Percentiles rank a stretch among this genome's conserved stretches.
phyloP scores from a whole-genome alignment of 1,139 yeast genomes.

The Kodamaea alishanica region DNA sequence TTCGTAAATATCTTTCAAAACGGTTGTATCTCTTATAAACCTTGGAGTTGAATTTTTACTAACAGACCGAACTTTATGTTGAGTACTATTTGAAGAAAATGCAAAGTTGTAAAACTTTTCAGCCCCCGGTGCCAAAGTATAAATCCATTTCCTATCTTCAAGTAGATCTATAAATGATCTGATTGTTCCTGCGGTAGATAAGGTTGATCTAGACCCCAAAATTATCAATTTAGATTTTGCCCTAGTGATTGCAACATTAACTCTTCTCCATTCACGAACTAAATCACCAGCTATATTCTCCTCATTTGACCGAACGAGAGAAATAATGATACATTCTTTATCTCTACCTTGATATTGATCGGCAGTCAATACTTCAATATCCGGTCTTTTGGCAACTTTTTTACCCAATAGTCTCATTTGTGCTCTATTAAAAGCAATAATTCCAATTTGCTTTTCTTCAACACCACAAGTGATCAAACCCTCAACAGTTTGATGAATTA shows the following conservation, averaged over 20 bases:
- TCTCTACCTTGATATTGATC: constrained; percentile 97
- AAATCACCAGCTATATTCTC: constrained; percentile 71
- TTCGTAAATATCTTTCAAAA: constrained; percentile 26
- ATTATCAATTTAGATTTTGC: constrained; percentile 81
- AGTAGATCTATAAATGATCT: constrained; percentile 61
- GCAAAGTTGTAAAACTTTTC: constrained; percentile 29
- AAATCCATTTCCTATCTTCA: constrained; percentile 61
- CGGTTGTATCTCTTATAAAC: constrained; percentile 18
- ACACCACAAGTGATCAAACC: constrained; percentile 63
- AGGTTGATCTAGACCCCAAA: constrained; percentile 70
- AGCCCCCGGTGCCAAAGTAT: constrained; percentile 48
- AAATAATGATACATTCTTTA: constrained; percentile 82
- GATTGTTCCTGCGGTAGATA: constrained; percentile 54
- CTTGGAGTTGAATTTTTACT: constrained; percentile 9
- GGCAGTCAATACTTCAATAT: constrained; percentile 81
- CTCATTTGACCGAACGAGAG: constrained; percentile 78
- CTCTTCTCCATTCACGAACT: constrained; percentile 82
- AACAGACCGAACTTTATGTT: neutral
- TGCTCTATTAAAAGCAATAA: constrained; percentile 84
- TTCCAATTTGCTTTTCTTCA: constrained; percentile 59
- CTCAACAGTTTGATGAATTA: constrained; percentile 61
- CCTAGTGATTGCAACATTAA: constrained; percentile 92
- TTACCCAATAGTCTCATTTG: constrained; percentile 61
- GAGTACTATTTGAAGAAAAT: neutral
- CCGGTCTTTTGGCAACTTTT: constrained; percentile 34